phyloP scores from a whole-genome alignment of 805 yeast genomes.

The Sugiyamaella floridensis region DNA sequence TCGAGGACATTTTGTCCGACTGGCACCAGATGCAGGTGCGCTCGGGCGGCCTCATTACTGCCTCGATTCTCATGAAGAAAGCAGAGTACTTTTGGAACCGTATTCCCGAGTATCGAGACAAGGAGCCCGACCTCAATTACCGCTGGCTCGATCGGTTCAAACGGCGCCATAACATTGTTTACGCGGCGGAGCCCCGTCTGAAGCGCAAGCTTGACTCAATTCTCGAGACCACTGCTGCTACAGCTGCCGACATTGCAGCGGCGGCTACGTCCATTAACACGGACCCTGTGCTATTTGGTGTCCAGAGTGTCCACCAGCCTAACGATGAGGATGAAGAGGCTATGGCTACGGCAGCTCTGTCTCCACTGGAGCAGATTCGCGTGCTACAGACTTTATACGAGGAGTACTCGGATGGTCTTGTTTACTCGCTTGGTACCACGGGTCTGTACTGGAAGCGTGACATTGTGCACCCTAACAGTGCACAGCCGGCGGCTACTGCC shows the following conservation, averaged over 20 bases:
- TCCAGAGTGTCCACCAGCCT: not conserved
- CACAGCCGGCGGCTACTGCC: not conserved
- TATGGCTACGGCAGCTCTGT: constrained; percentile 5
- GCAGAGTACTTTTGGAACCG: constrained; percentile 11
- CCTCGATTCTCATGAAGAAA: constrained; percentile 4
- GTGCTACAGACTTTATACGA: constrained; percentile 1
- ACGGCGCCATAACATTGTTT: constrained; percentile 7
- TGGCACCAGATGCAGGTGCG: constrained; percentile 8
- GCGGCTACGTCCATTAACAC: not conserved
- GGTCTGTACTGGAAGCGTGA: constrained; percentile 9
- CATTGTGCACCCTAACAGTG: not conserved
- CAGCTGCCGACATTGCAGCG: not conserved
- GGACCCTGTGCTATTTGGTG: not conserved
- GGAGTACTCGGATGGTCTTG: constrained; percentile 2
- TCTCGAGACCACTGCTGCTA: not conserved
- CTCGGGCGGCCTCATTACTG: constrained; percentile 5
- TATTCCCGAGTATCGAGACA: constrained; percentile 11
- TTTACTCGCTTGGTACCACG: constrained; percentile 5
- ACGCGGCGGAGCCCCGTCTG: not conserved
- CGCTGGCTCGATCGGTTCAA: constrained; percentile 14
- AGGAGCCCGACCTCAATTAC: constrained; percentile 9
- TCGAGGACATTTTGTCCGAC: constrained; percentile 10
- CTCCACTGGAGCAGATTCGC: constrained; percentile 3
- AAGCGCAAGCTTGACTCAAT: not conserved
- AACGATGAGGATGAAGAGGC: constrained; percentile 1